phyloP scores from a whole-genome alignment of 805 yeast species.

The Myxozyma lipomycoides region DNA sequence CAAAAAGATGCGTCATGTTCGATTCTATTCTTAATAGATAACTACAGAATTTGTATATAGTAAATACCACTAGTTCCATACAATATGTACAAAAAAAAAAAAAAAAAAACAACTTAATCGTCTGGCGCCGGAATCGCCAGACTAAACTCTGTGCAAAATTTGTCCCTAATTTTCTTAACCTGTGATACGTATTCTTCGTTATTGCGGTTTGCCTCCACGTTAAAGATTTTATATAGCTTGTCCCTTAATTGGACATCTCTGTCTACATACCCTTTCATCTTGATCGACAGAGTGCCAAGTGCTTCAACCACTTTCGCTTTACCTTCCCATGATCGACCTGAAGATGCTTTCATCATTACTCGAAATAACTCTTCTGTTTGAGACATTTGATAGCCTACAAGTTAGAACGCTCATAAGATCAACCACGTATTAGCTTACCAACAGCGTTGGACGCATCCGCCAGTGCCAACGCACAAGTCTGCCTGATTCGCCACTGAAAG shows the following conservation, averaged over 20 bases:
- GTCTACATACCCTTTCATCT: conserved; percentile 42
- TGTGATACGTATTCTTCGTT: conserved; percentile 60
- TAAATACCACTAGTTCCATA: too few relatives aligned
- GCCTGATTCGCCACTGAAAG: conserved; percentile 59
- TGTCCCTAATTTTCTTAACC: conserved; percentile 52
- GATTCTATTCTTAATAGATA: conserved; percentile 10
- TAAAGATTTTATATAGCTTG: conserved; percentile 39
- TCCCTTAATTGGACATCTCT: conserved; percentile 37
- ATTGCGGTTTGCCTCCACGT: conserved; percentile 60
- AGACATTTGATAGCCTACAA: conserved; percentile 1
- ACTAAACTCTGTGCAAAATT: conserved; percentile 34
- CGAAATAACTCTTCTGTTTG: conserved; percentile 44
- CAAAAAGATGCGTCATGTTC: conserved; percentile 16
- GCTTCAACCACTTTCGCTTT: conserved; percentile 75
- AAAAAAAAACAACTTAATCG: too few relatives aligned
- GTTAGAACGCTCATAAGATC: too few relatives aligned
- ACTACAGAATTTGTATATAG: not conserved
- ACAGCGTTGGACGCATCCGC: conserved; percentile 54
- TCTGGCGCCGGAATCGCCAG: conserved; percentile 14
- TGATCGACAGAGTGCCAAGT: conserved; percentile 53
- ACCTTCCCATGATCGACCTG: conserved; percentile 85
- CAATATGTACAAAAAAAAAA: too few relatives aligned
- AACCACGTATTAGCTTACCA: conserved; percentile 34
- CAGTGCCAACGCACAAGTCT: conserved; percentile 64
- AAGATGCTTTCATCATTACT: conserved; percentile 55